phyloP scores from a whole-genome alignment of 305 asterid genomes.

The Fraxinus floribunda region DNA sequence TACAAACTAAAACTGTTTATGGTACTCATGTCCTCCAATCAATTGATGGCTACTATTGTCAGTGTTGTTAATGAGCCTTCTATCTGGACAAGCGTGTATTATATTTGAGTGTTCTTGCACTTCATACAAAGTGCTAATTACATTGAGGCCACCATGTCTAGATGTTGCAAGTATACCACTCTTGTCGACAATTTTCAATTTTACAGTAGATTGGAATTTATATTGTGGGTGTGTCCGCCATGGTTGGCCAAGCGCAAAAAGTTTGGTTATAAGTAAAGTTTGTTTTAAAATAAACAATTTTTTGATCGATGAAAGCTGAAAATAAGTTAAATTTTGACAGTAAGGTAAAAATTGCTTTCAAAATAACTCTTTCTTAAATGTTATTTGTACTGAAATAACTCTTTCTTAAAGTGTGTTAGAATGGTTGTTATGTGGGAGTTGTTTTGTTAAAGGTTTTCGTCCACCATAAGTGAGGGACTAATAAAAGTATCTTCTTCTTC shows the following conservation, averaged over 20 bases:
- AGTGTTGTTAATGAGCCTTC: background rate
- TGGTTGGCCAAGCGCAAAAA: background rate
- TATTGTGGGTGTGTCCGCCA: background rate
- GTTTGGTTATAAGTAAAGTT: background rate
- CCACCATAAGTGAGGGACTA: too few relatives aligned
- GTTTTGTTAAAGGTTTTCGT: too few relatives aligned
- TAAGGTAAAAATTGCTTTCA: background rate
- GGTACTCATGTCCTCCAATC: background rate
- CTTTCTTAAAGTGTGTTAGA: too few relatives aligned
- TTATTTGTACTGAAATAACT: background rate
- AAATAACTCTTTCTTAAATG: background rate
- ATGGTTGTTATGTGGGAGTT: too few relatives aligned
- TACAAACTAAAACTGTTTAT: background rate
- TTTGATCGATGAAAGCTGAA: background rate
- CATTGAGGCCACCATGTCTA: background rate
- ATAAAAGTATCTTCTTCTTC: too few relatives aligned
- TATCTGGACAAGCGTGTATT: background rate
- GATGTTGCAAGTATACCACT: background rate
- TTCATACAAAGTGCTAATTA: background rate
- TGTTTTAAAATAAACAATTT: background rate
- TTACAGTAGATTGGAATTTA: background rate
- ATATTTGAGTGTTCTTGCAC: background rate
- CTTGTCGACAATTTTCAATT: background rate
- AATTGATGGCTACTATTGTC: background rate
- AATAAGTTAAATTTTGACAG: background rate